These are phyloP conservation scores for Globisporangium takayamanum DNA, from an alignment of 352 stramenopile genomes.

Conservation along the genomic window DNA sequence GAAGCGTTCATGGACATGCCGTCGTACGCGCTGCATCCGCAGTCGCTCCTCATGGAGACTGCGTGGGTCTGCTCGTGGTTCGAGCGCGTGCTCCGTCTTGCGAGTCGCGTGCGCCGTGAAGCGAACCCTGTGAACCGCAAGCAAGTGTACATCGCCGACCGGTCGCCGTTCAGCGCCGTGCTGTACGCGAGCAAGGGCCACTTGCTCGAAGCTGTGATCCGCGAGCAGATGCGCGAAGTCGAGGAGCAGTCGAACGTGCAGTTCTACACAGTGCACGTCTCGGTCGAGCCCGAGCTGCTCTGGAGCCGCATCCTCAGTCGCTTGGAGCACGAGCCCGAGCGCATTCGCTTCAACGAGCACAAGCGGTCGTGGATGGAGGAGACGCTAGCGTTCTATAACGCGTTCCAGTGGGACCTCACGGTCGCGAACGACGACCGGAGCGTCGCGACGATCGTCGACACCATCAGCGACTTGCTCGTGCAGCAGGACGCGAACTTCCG, in stretches of 20 bases:
- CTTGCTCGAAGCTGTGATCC: conserved; percentile 77
- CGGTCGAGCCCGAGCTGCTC: conserved; percentile 66
- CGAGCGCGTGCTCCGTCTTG: conserved; percentile 74
- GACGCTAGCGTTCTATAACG: conserved; percentile 74
- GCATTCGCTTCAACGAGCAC: conserved; percentile 75
- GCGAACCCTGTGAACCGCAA: conserved; percentile 21
- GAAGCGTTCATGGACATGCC: conserved; percentile 89
- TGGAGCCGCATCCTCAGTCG: conserved; percentile 70
- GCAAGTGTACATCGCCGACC: conserved; percentile 79
- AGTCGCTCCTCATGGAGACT: conserved; percentile 88
- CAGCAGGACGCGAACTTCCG: conserved; percentile 63
- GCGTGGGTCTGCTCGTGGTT: conserved; percentile 90
- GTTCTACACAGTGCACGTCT: conserved; percentile 83
- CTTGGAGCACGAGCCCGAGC: conserved; percentile 61
- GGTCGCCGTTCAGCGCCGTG: conserved; percentile 80
- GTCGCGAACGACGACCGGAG: conserved; percentile 60
- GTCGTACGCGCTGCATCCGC: conserved; percentile 75
- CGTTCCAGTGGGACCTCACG: conserved; percentile 71
- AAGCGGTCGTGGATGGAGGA: conserved; percentile 83
- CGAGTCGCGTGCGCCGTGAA: conserved; percentile 38
- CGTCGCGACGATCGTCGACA: conserved; percentile 43
- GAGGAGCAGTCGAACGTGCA: conserved; percentile 62
- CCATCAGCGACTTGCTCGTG: conserved; percentile 38
- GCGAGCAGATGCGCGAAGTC: conserved; percentile 78
- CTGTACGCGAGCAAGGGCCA: conserved; percentile 71